A percentile compares a stretch with the other conserved stretches of the same genome.
Conservation (phyloP, 345 rosid genomes). For the Fremontodendron californicum region DNA sequence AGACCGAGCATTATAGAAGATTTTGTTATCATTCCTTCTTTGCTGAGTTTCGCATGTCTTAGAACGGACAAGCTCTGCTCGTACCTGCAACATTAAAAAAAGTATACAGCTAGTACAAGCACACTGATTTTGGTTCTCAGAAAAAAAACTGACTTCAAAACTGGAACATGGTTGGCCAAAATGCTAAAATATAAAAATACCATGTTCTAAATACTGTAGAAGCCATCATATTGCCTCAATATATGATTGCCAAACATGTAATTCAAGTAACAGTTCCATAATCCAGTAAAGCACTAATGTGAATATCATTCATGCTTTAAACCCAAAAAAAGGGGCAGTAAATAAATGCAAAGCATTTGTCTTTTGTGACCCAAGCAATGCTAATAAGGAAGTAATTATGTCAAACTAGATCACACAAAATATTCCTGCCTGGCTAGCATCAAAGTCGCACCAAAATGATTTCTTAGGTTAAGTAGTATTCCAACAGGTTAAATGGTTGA, state of each 20-base stretch:
- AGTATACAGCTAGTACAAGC: background rate
- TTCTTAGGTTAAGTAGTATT: background rate
- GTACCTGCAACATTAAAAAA: slow-evolving; percentile 45
- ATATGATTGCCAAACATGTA: background rate
- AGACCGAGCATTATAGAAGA: slow-evolving; percentile 98
- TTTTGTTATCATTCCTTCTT: slow-evolving; percentile 86
- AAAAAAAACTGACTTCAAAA: background rate
- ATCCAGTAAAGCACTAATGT: background rate
- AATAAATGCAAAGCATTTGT: background rate
- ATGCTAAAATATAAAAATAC: background rate
- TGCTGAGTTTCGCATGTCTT: slow-evolving; percentile 76
- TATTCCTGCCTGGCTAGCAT: background rate
- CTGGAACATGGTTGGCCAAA: background rate
- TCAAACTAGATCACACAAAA: background rate
- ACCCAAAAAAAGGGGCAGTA: background rate
- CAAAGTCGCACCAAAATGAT: background rate
- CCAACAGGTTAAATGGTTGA: background rate
- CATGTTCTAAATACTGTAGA: background rate
- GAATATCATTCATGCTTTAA: background rate
- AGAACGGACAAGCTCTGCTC: slow-evolving; percentile 89
- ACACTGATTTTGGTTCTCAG: background rate
- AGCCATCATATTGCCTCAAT: background rate
- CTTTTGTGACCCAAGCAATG: background rate
- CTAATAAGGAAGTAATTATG: background rate
- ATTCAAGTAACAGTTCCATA: background rate